phyloP scores from a whole-genome alignment of 768 basidiomycete genomes.

The Russula virescens region DNA sequence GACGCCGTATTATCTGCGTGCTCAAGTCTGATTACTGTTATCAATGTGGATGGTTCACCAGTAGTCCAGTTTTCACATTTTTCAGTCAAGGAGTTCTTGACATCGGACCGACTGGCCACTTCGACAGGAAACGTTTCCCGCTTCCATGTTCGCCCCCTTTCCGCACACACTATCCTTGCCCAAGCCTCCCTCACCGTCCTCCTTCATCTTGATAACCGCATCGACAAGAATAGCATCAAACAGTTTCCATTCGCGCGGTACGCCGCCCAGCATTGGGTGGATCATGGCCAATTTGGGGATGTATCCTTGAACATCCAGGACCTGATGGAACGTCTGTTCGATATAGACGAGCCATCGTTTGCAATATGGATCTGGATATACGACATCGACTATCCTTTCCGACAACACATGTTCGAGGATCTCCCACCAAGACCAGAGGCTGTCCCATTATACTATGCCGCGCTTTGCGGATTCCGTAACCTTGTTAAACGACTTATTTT shows the following conservation, averaged over 20 bases:
- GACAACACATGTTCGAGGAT: background rate
- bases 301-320: background rate
- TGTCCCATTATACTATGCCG: conserved; percentile 4
- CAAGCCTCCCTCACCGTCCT: conserved; percentile 4
- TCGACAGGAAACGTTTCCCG: background rate
- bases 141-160: background rate
- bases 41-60: background rate
- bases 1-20: background rate
- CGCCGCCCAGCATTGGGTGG: conserved; percentile 6
- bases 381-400: background rate
- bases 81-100: conserved; percentile 18
- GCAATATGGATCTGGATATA: conserved; percentile 5
- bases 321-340: background rate
- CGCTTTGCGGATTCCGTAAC: background rate
- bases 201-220: background rate
- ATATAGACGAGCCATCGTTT: background rate
- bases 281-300: background rate
- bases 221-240: background rate
- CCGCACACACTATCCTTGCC: conserved; percentile 4
- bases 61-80: conserved; percentile 17
- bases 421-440: background rate
- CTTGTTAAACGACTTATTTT: background rate
- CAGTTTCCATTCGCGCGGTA: background rate
- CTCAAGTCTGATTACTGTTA: background rate
- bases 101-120: background rate